These are phyloP conservation scores for Orbilia brochopaga DNA, from an alignment of 2,329 filamentous ascomycete genomes.

Conservation along the genomic window DNA sequence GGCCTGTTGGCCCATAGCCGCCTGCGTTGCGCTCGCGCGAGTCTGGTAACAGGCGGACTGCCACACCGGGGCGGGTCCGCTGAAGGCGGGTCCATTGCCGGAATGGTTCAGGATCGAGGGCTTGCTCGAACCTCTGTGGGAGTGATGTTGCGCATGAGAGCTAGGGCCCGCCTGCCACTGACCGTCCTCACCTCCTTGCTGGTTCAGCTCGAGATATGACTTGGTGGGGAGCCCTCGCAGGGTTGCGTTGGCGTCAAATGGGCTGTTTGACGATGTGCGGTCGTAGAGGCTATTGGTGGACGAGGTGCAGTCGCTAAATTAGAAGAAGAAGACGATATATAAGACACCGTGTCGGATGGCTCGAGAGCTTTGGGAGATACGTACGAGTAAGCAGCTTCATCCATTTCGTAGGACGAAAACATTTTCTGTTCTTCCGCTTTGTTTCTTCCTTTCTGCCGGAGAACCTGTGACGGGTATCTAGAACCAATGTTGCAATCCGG, in stretches of 20 bases:
- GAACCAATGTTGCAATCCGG: background rate
- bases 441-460: background rate
- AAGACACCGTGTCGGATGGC: background rate
- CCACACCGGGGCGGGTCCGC: constrained; percentile 25
- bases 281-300: constrained; percentile 46
- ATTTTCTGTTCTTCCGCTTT: constrained; percentile 5
- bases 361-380: background rate
- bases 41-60: constrained; percentile 27
- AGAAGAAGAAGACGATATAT: background rate
- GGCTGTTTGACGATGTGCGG: constrained; percentile 46
- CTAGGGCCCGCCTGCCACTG: constrained; percentile 29
- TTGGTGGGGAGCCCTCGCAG: constrained; percentile 41
- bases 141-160: constrained; percentile 15
- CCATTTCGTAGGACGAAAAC: constrained; percentile 49
- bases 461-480: background rate
- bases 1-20: constrained; percentile 12
- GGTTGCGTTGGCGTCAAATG: constrained; percentile 46
- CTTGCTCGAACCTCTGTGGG: constrained; percentile 22
- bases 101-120: constrained; percentile 23
- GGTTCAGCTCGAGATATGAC: constrained; percentile 34
- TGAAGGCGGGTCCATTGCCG: constrained; percentile 12
- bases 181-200: constrained; percentile 13
- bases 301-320: constrained; percentile 34
- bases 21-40: constrained; percentile 6
- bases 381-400: constrained; percentile 46